A percentile compares a stretch with the other conserved stretches of the same genome.
phyloP scores from a whole-genome alignment of 1,284 basidiomycete species.

The Ceratobasidium sp. region DNA sequence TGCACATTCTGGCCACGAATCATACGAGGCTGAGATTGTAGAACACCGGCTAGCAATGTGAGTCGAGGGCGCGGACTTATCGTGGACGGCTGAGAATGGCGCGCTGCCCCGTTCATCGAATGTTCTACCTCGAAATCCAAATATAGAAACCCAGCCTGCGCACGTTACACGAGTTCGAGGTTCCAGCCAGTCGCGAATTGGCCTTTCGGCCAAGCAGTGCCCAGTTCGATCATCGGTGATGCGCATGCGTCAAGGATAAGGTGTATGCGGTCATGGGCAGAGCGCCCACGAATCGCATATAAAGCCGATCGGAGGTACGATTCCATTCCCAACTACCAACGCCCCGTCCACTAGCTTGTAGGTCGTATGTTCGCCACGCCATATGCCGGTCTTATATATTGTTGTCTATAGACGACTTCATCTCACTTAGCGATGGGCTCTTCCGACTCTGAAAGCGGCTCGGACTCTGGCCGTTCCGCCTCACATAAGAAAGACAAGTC shows the following conservation, averaged over 20 bases:
- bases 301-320: background rate
- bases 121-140: constrained; percentile 7
- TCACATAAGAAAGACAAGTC: constrained; percentile 37
- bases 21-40: too few relatives aligned
- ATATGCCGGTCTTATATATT: background rate
- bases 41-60: too few relatives aligned
- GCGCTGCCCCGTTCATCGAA: constrained; percentile 3
- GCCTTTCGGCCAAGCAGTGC: background rate
- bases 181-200: constrained; percentile 36
- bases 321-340: background rate
- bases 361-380: background rate
- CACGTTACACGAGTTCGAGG: background rate
- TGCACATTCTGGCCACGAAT: too few relatives aligned
- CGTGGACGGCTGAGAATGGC: too few relatives aligned
- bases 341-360: background rate
- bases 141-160: background rate
- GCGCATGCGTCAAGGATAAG: too few relatives aligned
- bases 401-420: background rate
- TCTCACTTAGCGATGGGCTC: constrained; percentile 11
- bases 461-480: constrained; percentile 27
- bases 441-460: constrained; percentile 26
- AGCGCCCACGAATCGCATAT: constrained; percentile 3
- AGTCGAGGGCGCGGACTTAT: too few relatives aligned
- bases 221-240: background rate
- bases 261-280: background rate